Evolutionary conservation across 169 alveolate species (phyloP), one percentile per base, ranked within the genome.

Genomic region (Plasmodium reichenowi): DNA sequence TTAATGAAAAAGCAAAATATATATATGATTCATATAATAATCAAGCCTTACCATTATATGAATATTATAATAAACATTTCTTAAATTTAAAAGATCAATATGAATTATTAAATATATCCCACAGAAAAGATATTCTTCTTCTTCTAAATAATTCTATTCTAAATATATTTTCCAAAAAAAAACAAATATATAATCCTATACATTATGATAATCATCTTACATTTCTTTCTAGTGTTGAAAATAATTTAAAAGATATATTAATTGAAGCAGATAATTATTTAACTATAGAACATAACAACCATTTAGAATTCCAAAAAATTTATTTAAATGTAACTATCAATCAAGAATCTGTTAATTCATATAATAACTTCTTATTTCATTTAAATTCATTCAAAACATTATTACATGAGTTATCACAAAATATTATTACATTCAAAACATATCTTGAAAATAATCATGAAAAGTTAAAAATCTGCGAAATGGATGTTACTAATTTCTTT

Each of bases 261-360:
- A 70, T 29, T 4, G 83, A 83, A 83, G 73, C 47, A 22, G 91
- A 83, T n/a, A 56, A 38, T 7, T 68, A 56, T 47, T 50, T 83
- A 5, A 38, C 71, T 2, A 62, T 45, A 1, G 91, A 83, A 43
- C 62, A 83, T 48, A 68, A 59, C 1, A 83, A 71, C 47, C 83
- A 83, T 68, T 22, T 83, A 7, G 91, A 83, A 56, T 83, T 83
- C 38, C 91, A 83, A 72, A 83, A 54, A 63, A 71, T 59, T 8
- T 83, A 13, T 54, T 1, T 58, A 12, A 67, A 83, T 26, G 73
- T 83, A 59, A 59, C 86, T 17, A 83, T 71, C 9, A 83, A 71
- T 47, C 86, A 83, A 56, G 91, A 83, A 12, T 83, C 91, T 6
- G 6, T 83, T 15, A 83, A 83, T 58, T 83, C 91, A 5, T 83